phyloP scores from a whole-genome alignment of 192 early-diverging fungal species.

The Linderina pennispora region DNA sequence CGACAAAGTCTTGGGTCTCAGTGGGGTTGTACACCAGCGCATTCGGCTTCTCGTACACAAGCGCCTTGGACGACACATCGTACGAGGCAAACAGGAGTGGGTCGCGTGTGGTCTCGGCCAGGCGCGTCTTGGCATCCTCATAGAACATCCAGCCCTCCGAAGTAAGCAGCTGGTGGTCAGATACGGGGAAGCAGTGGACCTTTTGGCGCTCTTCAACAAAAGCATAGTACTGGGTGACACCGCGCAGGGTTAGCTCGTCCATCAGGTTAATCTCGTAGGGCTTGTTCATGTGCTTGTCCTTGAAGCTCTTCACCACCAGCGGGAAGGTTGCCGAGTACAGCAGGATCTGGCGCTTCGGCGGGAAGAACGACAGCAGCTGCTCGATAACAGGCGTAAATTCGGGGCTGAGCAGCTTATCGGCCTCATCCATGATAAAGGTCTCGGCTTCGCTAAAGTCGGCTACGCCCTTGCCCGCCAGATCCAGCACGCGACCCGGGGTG shows the following conservation, averaged over 20 bases:
- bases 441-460: slow-evolving; percentile 84
- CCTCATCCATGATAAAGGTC: slow-evolving; percentile 99
- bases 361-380: slow-evolving; percentile 88
- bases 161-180: slow-evolving; percentile 51
- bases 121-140: slow-evolving; percentile 13
- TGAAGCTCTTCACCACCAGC: slow-evolving; percentile 95
- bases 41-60: slow-evolving; percentile 14
- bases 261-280: slow-evolving; percentile 99
- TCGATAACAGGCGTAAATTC: slow-evolving; percentile 99
- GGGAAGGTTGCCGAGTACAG: slow-evolving; percentile 98
- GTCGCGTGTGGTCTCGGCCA: slow-evolving; percentile 4
- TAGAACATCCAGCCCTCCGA: slow-evolving; percentile 32
- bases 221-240: slow-evolving; percentile 99
- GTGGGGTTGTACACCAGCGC: slow-evolving; percentile 17
- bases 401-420: slow-evolving; percentile 96
- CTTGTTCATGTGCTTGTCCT: slow-evolving; percentile 92
- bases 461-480: slow-evolving; percentile 91
- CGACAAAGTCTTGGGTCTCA: slow-evolving; percentile 20
- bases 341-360: slow-evolving; percentile 87
- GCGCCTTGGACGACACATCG: slow-evolving; percentile 10
- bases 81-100: slow-evolving; percentile 24
- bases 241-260: slow-evolving; percentile 97
- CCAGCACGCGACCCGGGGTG: slow-evolving; percentile 94
- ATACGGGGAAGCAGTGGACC: slow-evolving; percentile 68
- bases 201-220: slow-evolving; percentile 99